Conservation (phyloP, 1,139 yeast genomes). For the Debaryomycetaceae sp. region DNA sequence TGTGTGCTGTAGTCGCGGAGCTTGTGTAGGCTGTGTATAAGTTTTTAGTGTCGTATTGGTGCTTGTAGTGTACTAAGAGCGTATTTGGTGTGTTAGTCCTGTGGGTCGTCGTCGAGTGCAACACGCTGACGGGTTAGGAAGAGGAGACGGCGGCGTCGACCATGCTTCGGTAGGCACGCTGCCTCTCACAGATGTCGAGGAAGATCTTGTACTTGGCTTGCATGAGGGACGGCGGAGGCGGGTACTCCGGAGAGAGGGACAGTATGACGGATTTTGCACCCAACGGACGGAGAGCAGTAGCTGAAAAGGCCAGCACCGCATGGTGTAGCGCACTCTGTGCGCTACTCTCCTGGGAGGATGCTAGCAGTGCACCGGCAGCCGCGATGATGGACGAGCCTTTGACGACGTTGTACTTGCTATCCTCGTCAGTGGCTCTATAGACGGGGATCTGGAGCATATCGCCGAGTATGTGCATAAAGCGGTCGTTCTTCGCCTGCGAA, state of each 20-base stretch:
- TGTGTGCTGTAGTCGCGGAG: no score
- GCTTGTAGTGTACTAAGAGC: no score
- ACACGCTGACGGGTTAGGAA: no score
- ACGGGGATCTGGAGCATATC: background rate
- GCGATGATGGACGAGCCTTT: slow-evolving; percentile 35
- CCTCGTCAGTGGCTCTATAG: slow-evolving; percentile 3
- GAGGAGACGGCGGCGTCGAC: slow-evolving; percentile 4
- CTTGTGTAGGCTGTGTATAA: no score
- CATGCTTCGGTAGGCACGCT: slow-evolving; percentile 21
- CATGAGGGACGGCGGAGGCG: slow-evolving; percentile 7
- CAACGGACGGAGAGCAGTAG: background rate
- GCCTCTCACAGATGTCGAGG: slow-evolving; percentile 36
- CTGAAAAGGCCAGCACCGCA: background rate
- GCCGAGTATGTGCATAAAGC: slow-evolving; percentile 27
- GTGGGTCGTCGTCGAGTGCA: no score
- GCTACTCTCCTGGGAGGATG: background rate
- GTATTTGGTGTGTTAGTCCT: no score
- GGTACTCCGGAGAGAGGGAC: background rate
- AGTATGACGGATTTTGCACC: background rate
- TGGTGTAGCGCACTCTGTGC: background rate
- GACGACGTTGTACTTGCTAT: slow-evolving; percentile 28
- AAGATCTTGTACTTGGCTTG: slow-evolving; percentile 25
- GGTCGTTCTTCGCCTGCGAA: slow-evolving; percentile 46
- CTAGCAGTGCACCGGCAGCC: background rate
- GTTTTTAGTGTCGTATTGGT: no score